Base-by-base conservation (phyloP, 2,329 filamentous ascomycete genomes). In the Talaromyces sp. region DNA sequence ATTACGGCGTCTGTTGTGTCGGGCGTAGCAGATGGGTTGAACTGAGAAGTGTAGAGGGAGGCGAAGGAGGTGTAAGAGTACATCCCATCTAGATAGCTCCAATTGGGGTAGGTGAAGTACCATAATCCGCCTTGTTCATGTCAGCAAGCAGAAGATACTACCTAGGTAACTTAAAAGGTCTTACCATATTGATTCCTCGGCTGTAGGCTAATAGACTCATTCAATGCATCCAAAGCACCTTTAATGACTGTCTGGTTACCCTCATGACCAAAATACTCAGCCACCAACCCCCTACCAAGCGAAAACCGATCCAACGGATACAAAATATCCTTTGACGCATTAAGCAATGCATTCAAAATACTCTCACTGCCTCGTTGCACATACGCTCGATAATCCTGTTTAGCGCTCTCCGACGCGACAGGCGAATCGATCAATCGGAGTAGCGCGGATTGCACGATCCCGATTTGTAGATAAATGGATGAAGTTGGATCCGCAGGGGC, bases 11-110 rank as follows among this genome's bases (percentile, higher is more conserved):
- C 67, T 69, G 76, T 78, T 1, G 55, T 15, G 5, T 76, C 79
- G 0, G 70, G 73, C 13, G 60, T 64, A 58, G 76, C 75, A 41
- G 66, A 57, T 0, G 70, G 65, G 39, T 73, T 67, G 59, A 77
- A 76, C 46, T 69, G 67, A 2, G 63, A 62, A 2, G 74, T 75
- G 28, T 70, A 70, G 1, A 69, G 57, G 1, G 74, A 63, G 43
- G 72, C 70, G 63, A 78, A 82, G 0, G 79, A 75, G 7, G 74
- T 70, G 9, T 78, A 69, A 0, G 77, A 80, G 70, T 75, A 81
- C 74, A 81, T 79, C 59, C 80, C 80, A 61, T 83, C 80, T 3
- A 81, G 69, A 62, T 81, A 83, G 63, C 77, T 79, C 74, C 79
- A 79, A 55, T 81, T 70, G 1, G 78, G 78, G 61, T 82, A 82